These are phyloP conservation scores for Coniferiporia weirii DNA, from an alignment of 1,284 basidiomycete species.

Conservation along the genomic window DNA sequence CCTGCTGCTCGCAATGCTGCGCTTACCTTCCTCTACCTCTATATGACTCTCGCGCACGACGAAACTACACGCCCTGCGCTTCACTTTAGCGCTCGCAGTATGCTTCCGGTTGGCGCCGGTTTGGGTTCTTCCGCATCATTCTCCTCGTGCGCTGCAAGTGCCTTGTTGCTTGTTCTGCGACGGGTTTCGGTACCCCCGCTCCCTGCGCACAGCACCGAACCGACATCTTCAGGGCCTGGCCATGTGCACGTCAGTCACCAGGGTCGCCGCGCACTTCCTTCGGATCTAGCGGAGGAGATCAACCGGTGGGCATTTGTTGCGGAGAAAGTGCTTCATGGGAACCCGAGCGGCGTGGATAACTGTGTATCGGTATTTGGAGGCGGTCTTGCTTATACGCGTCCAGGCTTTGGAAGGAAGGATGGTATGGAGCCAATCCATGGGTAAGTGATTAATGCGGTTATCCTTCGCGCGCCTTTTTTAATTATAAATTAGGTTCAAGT, in stretches of 20 bases:
- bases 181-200: constrained; percentile 52
- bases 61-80: constrained; percentile 54
- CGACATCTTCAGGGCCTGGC: constrained; percentile 31
- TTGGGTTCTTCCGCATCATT: constrained; percentile 97
- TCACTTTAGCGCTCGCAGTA: constrained; percentile 81
- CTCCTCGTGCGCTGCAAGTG: constrained; percentile 80
- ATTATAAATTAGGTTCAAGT: constrained; percentile 47
- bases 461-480: too few relatives aligned
- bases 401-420: constrained; percentile 69
- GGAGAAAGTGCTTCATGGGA: constrained; percentile 97
- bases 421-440: constrained; percentile 85
- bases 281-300: constrained; percentile 64
- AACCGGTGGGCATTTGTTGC: constrained; percentile 94
- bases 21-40: constrained; percentile 90
- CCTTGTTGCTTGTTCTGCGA: constrained; percentile 70
- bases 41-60: constrained; percentile 70
- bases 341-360: constrained; percentile 97
- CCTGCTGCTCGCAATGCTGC: constrained; percentile 61
- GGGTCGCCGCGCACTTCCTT: constrained; percentile 59
- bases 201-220: constrained; percentile 39
- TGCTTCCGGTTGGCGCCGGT: constrained; percentile 98
- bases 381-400: constrained; percentile 85
- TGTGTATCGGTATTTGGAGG: constrained; percentile 92
- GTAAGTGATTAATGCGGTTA: constrained; percentile 38
- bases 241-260: constrained; percentile 60